phyloP scores from a whole-genome alignment of 108 stramenopile species.

The Skeletonema marinoi region DNA sequence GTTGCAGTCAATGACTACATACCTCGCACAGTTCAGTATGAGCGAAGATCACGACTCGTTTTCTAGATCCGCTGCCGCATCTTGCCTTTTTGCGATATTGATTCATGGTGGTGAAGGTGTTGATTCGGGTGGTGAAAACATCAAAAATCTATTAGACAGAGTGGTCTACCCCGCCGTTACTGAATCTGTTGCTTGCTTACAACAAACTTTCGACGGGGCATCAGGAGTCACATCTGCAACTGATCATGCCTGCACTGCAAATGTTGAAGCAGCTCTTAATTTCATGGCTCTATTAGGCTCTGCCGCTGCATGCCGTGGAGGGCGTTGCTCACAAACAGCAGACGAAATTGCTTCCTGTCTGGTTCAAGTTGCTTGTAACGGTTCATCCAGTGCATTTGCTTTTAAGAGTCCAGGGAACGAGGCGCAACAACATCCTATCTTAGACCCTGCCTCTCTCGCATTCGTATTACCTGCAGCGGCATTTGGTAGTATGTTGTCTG shows the following conservation, averaged over 20 bases:
- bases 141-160: slow-evolving; percentile 12
- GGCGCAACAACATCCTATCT: slow-evolving; percentile 23
- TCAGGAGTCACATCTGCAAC: background rate
- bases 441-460: slow-evolving; percentile 22
- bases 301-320: slow-evolving; percentile 66
- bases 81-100: slow-evolving; percentile 55
- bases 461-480: slow-evolving; percentile 43
- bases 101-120: slow-evolving; percentile 14
- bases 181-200: slow-evolving; percentile 5
- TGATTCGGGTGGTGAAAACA: background rate
- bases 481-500: slow-evolving; percentile 53
- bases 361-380: slow-evolving; percentile 59
- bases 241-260: background rate
- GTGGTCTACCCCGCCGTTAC: slow-evolving; percentile 18
- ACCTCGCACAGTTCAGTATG: slow-evolving; percentile 40
- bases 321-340: slow-evolving; percentile 47
- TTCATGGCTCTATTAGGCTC: slow-evolving; percentile 47
- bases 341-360: slow-evolving; percentile 66
- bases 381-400: slow-evolving; percentile 32
- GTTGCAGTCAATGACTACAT: slow-evolving; percentile 26
- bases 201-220: background rate
- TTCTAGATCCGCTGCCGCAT: slow-evolving; percentile 60
- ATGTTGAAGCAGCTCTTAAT: slow-evolving; percentile 30
- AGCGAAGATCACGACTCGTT: slow-evolving; percentile 37
- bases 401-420: slow-evolving; percentile 20